Evolutionary conservation across 2,329 filamentous ascomycete genomes (phyloP), one percentile per base, ranked within the genome.

Genomic region (Aureobasidium sp.): DNA sequence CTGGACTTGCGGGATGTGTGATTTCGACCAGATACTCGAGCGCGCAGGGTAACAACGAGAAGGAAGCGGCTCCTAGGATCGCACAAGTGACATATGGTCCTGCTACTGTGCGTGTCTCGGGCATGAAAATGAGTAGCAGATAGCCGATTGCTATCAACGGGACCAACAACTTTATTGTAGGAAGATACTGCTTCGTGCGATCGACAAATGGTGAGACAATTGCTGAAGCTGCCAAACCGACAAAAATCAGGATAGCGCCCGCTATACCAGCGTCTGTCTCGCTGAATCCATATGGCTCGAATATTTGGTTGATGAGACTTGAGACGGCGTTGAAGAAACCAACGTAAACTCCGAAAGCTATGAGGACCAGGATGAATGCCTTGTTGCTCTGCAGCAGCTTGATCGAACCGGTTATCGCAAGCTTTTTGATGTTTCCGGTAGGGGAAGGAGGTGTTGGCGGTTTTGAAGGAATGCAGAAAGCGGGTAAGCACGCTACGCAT

Each of bases 291-390:
- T 97, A 93, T 0, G 94, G 94, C 43, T 84, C 79, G 66, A 97
- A 83, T 72, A 97, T 90, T 72, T 97, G 93, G 77, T 93, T 96
- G 10, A 97, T 81, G 1, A 97, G 84, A 1, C 89, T 89, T 55
- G 92, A 95, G 67, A 92, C 80, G 67, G 88, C 88, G 81, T 97
- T 97, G 85, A 99, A 99, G 78, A 94, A 87, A 69, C 89, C 92
- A 65, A 96, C 90, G 74, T 92, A 96, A 69, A 92, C 76, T 66
- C 84, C 78, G 76, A 93, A 97, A n/a, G 92, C 87, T 64, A 92
- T 69, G 65, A 92, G 78, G 66, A 97, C 76, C 65, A 96, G 82
- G 82, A 87, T 96, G 75, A 96, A 88, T 71, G 93, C 87, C 20
- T 83, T 78, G 5, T 85, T 89, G 36, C 70, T 72, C 51, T 81